phyloP scores from a whole-genome alignment of 306 rosid species.

The Amphicarpaea edgeworthii region DNA sequence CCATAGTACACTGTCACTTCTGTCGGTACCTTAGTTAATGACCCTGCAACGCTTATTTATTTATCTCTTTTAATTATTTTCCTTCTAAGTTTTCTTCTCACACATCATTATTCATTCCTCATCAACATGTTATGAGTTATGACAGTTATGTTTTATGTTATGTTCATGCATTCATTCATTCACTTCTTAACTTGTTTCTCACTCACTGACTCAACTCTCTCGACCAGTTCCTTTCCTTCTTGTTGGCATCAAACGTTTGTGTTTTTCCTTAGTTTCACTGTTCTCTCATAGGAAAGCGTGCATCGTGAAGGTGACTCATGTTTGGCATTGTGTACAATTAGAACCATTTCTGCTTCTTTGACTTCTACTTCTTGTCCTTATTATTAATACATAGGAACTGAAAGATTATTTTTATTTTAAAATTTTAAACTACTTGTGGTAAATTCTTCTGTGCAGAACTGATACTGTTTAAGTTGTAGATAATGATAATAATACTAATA shows the following conservation, averaged over 20 bases:
- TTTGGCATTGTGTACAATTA: not conserved
- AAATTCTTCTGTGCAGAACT: too few relatives aligned
- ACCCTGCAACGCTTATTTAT: slow-evolving; percentile 4
- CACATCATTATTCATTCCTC: not conserved
- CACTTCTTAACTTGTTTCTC: not conserved
- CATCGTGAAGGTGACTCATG: slow-evolving; percentile 4
- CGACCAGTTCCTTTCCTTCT: not conserved
- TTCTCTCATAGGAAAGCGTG: not conserved
- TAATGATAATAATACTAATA: not conserved
- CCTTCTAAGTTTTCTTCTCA: not conserved
- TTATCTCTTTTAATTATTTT: not conserved
- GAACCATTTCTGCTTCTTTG: slow-evolving; percentile 29
- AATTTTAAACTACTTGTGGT: not conserved
- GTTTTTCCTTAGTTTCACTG: not conserved
- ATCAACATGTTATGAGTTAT: not conserved
- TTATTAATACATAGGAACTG: not conserved
- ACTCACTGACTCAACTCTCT: not conserved
- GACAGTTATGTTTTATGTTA: too few relatives aligned
- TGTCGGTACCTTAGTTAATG: slow-evolving; percentile 28
- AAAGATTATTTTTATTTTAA: not conserved
- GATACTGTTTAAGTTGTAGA: not conserved
- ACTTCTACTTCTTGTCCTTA: slow-evolving; percentile 14
- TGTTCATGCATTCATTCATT: not conserved
- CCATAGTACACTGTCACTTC: slow-evolving; percentile 33
- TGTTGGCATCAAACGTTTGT: slow-evolving; percentile 11